phyloP scores from a whole-genome alignment of 306 rosid species.

The Vigna nakashimae region DNA sequence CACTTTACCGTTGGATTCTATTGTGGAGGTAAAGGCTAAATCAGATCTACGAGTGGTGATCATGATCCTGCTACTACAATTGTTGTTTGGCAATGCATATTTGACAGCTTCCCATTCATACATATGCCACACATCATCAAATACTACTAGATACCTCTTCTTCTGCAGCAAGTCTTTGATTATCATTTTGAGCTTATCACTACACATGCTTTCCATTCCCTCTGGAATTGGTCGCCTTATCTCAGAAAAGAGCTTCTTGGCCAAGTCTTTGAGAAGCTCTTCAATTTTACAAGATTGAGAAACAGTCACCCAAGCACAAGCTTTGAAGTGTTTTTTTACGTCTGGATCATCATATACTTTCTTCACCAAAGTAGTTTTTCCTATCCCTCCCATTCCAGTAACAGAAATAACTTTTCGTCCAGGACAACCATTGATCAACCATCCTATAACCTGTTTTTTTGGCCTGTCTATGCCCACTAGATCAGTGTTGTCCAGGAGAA shows the following conservation, averaged over 20 bases:
- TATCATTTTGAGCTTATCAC: slow-evolving; percentile 42
- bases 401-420: slow-evolving; percentile 51
- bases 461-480: slow-evolving; percentile 59
- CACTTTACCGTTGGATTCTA: slow-evolving; percentile 42
- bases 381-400: slow-evolving; percentile 74
- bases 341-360: slow-evolving; percentile 60
- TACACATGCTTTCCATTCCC: slow-evolving; percentile 51
- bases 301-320: slow-evolving; percentile 64
- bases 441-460: slow-evolving; percentile 45
- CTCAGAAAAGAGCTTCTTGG: slow-evolving; percentile 47
- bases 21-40: slow-evolving; percentile 48
- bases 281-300: slow-evolving; percentile 51
- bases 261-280: slow-evolving; percentile 57
- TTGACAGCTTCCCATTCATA: slow-evolving; percentile 64
- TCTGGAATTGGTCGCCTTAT: slow-evolving; percentile 50
- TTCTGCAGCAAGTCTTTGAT: slow-evolving; percentile 52
- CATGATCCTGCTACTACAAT: slow-evolving; percentile 58
- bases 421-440: slow-evolving; percentile 39
- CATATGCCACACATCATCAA: slow-evolving; percentile 61
- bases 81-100: slow-evolving; percentile 56
- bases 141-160: slow-evolving; percentile 62
- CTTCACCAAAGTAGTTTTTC: slow-evolving; percentile 65
- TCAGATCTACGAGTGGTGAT: slow-evolving; percentile 60
- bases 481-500: slow-evolving; percentile 64
- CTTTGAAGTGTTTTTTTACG: slow-evolving; percentile 57